These are phyloP conservation scores for Schizosaccharomyces versatilis DNA, from an alignment of 1,139 yeast genomes.

Conservation along the genomic window DNA sequence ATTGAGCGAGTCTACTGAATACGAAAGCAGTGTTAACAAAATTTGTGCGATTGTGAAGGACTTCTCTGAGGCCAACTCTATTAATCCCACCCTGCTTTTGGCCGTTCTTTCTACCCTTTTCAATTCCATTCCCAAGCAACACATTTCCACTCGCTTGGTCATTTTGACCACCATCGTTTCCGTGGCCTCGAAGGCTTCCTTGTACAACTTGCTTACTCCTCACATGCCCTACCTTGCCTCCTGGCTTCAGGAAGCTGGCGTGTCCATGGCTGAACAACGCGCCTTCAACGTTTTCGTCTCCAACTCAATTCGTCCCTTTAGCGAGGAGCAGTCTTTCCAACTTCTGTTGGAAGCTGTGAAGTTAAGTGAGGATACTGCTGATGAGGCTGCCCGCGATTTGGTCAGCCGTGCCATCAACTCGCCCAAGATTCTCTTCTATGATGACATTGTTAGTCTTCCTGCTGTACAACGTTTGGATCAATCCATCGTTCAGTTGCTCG, in stretches of 20 bases:
- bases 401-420: slow-evolving; percentile 14
- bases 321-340: slow-evolving; percentile 13
- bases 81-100: slow-evolving; percentile 17
- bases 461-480: slow-evolving; percentile 17
- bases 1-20: slow-evolving; percentile 18
- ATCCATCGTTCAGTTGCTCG: slow-evolving; percentile 16
- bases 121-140: slow-evolving; percentile 20
- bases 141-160: slow-evolving; percentile 17
- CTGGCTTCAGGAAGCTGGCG: slow-evolving; percentile 23
- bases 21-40: slow-evolving; percentile 18
- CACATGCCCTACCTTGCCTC: slow-evolving; percentile 21
- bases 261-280: slow-evolving; percentile 15
- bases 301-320: slow-evolving; percentile 14
- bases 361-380: slow-evolving; percentile 1
- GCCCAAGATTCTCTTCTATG: slow-evolving; percentile 16
- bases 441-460: slow-evolving; percentile 18
- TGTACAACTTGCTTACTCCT: slow-evolving; percentile 19
- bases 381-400: slow-evolving; percentile 17
- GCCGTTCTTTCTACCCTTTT: slow-evolving; percentile 23
- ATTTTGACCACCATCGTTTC: slow-evolving; percentile 21
- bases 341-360: not conserved
- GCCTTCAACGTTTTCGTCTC: slow-evolving; percentile 17
- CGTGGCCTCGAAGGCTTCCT: slow-evolving; percentile 19
- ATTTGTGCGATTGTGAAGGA: slow-evolving; percentile 18
- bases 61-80: slow-evolving; percentile 15